Evolutionary conservation across 148 eudicot genomes (phyloP).

Genomic region (Arbutus unedo): DNA sequence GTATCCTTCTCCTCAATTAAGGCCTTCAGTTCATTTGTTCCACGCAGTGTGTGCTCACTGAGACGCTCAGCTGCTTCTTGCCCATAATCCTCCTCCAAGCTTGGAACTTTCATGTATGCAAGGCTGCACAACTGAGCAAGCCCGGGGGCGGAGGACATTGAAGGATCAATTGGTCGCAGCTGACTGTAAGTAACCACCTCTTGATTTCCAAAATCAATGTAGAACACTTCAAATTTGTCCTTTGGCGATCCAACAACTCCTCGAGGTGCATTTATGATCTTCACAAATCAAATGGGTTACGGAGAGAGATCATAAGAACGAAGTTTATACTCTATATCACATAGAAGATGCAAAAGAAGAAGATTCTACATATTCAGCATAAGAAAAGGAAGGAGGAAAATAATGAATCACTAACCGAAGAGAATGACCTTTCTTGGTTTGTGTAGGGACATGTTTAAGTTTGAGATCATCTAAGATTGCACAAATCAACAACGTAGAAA

Average conservation of each 20-base stretch:
- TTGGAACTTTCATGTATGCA: conserved; percentile 77
- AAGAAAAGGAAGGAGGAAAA: too few relatives aligned
- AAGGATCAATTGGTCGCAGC: conserved; percentile 66
- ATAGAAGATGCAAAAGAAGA: not conserved
- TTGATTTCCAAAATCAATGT: conserved; percentile 94
- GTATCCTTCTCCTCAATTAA: conserved; percentile 77
- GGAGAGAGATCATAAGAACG: not conserved
- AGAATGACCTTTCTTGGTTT: not conserved
- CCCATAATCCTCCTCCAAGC: conserved; percentile 79
- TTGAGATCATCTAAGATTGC: not conserved
- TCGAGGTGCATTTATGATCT: conserved; percentile 69
- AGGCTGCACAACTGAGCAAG: conserved; percentile 87
- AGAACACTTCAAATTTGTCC: conserved; percentile 84
- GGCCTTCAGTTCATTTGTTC: conserved; percentile 66
- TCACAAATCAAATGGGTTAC: not conserved
- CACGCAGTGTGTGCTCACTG: conserved; percentile 58
- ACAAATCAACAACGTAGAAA: not conserved
- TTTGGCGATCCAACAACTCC: conserved; percentile 57
- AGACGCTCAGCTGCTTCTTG: conserved; percentile 77
- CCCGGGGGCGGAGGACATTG: conserved; percentile 61
- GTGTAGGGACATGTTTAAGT: not conserved
- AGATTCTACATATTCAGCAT: not conserved
- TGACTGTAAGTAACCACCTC: conserved; percentile 69
- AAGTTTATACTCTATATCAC: not conserved
- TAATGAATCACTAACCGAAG: not conserved